Evolutionary conservation across 139 green algal species (phyloP), one percentile per base, ranked within the genome.

Genomic region (Pleodorina starrii): DNA sequence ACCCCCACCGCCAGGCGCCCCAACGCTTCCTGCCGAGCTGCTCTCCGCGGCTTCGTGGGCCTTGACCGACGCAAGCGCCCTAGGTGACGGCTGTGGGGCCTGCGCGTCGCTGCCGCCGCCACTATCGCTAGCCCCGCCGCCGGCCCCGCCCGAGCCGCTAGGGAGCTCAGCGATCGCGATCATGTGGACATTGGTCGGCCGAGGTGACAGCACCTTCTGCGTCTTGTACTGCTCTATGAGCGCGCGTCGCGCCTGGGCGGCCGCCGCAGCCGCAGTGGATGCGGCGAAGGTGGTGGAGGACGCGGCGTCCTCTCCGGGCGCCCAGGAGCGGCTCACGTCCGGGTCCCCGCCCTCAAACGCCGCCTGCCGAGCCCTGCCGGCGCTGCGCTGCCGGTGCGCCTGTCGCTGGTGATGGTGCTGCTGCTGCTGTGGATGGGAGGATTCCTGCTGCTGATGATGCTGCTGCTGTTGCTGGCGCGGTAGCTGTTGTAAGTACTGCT

Each of bases 191-290:
- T 74, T 35, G 2, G 9, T n/a, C 0, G 82, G 82, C 32, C 82
- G 63, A 0, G 82, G 82, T 29, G 82, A 88, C 32, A 88, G 44
- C 32, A 88, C 82, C 23, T 19, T 19, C 46, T 88, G 82, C 32
- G 82, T 88, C 82, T 88, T 88, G 32, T 88, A 88, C 32, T 38
- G 40, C 44, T 88, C 82, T 1, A 88, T 43, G 3, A 88, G 82
- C 63, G 25, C 42, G 12, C 7, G 11, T 0, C 42, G 80, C 40
- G 69, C 80, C 6, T 32, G 25, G 9, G 59, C 59, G 5, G 57
- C 51, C 0, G 43, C 75, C 5, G 46, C 73, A 1, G 73, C 73
- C 3, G 71, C 40, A 27, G 35, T 9, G 68, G 10, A 21, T 5
- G 68, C 32, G 7, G 32, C 27, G 6, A 60, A 60, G n/a, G n/a